Evolutionary conservation across 176 grass and related monocot genomes (phyloP), one percentile per base, ranked within the genome.

Genomic region (Carex scoparia): DNA sequence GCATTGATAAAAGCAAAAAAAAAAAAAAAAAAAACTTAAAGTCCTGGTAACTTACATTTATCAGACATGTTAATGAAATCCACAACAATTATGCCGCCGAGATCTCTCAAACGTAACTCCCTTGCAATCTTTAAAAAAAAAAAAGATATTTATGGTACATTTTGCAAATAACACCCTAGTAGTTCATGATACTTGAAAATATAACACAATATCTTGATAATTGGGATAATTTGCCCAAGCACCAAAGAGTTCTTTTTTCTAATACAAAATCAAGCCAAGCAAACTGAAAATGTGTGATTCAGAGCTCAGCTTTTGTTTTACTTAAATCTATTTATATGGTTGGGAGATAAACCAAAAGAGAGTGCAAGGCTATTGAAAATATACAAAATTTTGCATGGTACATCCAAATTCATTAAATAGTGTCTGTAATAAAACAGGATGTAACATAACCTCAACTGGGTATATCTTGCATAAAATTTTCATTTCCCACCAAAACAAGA

Each of bases 61-160:
- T 98, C 91, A 84, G 65, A 85, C 92, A 98, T 98, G 51, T 93
- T 88, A 76, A 98, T 98, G 87, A 98, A 98, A 89, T 98, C 91
- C 77, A 98, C 95, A 74, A 98, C 91, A 83, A 98, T 98, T 70
- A 98, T 94, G 62, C 95, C 95, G 42, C 95, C 95, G 85, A 98
- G 94, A 84, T 98, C 91, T 61, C 95, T 94, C 84, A 98, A 83
- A 40, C 95, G 92, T 85, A 98, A 62, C 83, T 98, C 95, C 59
- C 92, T 87, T 81, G 95, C 92, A 85, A 94, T 93, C 95, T 98
- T 87, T 62, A 87, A 88, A 79, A 93, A 38, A 86, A 84, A 40
- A 40, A 4, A 40, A 40, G 5, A 40, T 40, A 40, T 40, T 40
- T 40, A 40, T 40, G 38, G 38, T 40, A 40, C 38, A 40, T 40